phyloP scores from a whole-genome alignment of 106 monocot species.

The Acorus calamus region DNA sequence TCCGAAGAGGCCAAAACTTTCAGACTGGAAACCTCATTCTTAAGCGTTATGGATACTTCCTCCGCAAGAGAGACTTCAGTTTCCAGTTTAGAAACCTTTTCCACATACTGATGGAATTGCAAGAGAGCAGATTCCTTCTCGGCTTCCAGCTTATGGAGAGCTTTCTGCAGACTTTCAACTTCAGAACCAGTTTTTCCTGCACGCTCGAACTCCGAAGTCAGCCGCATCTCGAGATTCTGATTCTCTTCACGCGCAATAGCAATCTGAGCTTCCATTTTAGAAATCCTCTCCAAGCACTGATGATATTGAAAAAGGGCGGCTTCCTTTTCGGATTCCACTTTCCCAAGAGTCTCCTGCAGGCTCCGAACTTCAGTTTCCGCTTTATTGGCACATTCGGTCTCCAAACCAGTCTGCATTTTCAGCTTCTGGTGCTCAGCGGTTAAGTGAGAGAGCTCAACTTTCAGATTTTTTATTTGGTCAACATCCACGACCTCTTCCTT shows the following conservation, averaged over 20 bases:
- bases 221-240: constrained; percentile 31
- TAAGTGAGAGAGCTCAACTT: constrained; percentile 26
- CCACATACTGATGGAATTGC: constrained; percentile 34
- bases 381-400: constrained; percentile 18
- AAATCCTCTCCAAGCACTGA: constrained; percentile 20
- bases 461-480: constrained; percentile 7
- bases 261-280: constrained; percentile 29
- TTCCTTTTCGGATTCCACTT: constrained; percentile 39
- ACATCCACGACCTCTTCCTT: constrained; percentile 2
- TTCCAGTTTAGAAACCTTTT: constrained; percentile 40
- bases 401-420: constrained; percentile 15
- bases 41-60: constrained; percentile 39
- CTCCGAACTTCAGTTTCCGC: constrained; percentile 21
- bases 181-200: constrained; percentile 18
- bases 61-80: constrained; percentile 30
- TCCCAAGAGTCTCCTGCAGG: constrained; percentile 27
- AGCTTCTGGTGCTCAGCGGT: constrained; percentile 31
- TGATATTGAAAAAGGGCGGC: constrained; percentile 22
- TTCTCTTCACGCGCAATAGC: constrained; percentile 18
- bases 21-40: constrained; percentile 19
- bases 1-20: too few relatives aligned
- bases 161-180: constrained; percentile 27
- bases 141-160: constrained; percentile 27
- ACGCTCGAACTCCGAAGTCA: constrained; percentile 14
- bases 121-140: constrained; percentile 52